A percentile compares a stretch with the other conserved stretches of the same genome.
phyloP scores from a whole-genome alignment of 164 flowering plant species.

The Malania oleifera region DNA sequence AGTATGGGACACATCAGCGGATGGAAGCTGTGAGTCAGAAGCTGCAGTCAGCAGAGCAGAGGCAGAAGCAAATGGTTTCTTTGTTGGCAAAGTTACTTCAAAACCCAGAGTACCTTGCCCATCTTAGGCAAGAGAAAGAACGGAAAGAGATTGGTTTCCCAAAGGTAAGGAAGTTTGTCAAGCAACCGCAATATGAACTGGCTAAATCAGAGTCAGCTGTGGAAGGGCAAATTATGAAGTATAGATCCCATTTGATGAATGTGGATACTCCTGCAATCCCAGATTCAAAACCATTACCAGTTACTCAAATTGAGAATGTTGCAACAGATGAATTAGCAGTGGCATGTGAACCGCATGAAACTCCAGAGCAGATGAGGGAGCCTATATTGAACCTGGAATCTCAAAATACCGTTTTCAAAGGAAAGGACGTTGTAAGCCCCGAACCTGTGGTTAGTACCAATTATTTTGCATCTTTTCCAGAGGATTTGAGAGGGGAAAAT shows the following conservation, averaged over 20 bases:
- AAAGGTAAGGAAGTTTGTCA: conserved; percentile 50
- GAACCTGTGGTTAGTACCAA: conserved; percentile 20
- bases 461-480: conserved; percentile 40
- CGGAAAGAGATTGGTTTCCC: conserved; percentile 33
- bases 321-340: conserved; percentile 17
- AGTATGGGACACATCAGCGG: conserved; percentile 44
- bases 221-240: conserved; percentile 46
- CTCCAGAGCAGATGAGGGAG: conserved; percentile 19
- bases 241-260: conserved; percentile 17
- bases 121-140: conserved; percentile 42
- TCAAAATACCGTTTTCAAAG: conserved; percentile 25
- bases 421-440: conserved; percentile 29
- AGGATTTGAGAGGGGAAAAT: conserved; percentile 32
- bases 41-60: conserved; percentile 63
- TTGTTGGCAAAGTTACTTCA: conserved; percentile 70
- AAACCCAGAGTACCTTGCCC: conserved; percentile 55
- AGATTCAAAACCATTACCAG: conserved; percentile 17
- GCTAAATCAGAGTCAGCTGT: conserved; percentile 14
- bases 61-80: conserved; percentile 72
- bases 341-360: conserved; percentile 16
- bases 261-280: conserved; percentile 11
- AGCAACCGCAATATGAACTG: conserved; percentile 31
- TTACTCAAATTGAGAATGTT: conserved; percentile 21
- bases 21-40: conserved; percentile 51
- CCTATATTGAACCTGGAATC: conserved; percentile 15